Evolutionary conservation across 345 rosid genomes (phyloP), one percentile per base, ranked within the genome.

Genomic region (Bruguiera parviflora): DNA sequence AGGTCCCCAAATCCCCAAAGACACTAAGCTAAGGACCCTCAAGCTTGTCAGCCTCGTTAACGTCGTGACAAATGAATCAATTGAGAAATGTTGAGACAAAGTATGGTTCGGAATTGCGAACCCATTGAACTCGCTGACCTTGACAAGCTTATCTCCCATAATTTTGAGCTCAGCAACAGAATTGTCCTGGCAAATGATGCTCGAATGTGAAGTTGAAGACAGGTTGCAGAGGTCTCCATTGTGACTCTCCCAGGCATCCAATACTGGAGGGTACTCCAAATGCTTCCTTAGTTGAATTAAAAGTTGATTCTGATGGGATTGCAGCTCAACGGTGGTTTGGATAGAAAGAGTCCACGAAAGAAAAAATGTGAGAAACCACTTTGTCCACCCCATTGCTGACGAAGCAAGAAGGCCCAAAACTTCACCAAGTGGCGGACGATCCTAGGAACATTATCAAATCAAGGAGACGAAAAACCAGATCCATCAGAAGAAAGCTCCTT

Each of bases 1-100:
- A 27, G 88, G 80, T 21, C 99, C 99, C 90, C 90, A 90, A 63
- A 95, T 90, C 59, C 99, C 99, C 76, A 95, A 64, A 68, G 96
- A 89, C 71, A 89, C 96, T 73, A 95, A 84, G 60, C 88, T 82
- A 65, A 95, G 83, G 46, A 86, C 86, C 78, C 76, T 92, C 79
- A 95, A 85, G 82, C 82, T 86, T 57, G 91, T 65, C 67, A 95
- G 82, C 84, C 99, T 85, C 61, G 99, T 79, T 81, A 92, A 75
- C 31, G 97, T 92, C 8, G 97, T 95, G 47, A 78, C 79, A 63
- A 95, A 83, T 39, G 97, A 92, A 82, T 92, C 93, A 68, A 95
- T 80, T 1, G 90, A 82, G 87, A 95, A 95, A 70, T 79, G 68
- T 61, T 60, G 58, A 52, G 99, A 92, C 7, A 95, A 75, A 64